These are phyloP conservation scores for Nannochloris sp. DNA, from an alignment of 139 green algal genomes.

Conservation along the genomic window DNA sequence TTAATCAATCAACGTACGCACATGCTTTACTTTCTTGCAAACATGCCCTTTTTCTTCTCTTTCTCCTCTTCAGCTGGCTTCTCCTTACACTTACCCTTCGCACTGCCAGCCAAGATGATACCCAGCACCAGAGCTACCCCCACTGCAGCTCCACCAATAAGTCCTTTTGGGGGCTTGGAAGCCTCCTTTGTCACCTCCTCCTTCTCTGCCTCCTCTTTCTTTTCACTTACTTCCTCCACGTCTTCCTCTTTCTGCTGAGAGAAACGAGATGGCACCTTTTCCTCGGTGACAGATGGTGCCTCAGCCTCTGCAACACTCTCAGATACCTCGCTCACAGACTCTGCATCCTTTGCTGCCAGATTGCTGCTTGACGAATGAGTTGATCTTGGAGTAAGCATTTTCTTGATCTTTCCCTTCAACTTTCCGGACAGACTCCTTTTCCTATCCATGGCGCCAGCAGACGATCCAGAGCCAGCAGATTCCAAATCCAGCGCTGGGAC, in stretches of 20 bases:
- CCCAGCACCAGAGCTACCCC: not conserved
- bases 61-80: not conserved
- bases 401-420: slow-evolving; percentile 10
- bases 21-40: no score
- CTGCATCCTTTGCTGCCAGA: not conserved
- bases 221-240: not conserved
- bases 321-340: not conserved
- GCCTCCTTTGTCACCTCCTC: not conserved
- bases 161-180: not conserved
- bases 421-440: slow-evolving; percentile 17
- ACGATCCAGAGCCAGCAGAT: not conserved
- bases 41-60: not conserved
- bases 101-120: not conserved
- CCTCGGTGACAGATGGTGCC: not conserved
- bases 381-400: no score
- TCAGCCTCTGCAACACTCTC: not conserved
- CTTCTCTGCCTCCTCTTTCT: not conserved
- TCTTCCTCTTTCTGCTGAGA: not conserved
- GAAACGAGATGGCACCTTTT: not conserved
- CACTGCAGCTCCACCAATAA: not conserved
- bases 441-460: not conserved
- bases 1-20: no score
- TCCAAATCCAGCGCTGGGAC: slow-evolving; percentile 9
- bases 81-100: not conserved
- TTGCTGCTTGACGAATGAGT: not conserved